A percentile compares a stretch with the other conserved stretches of the same genome.
These are phyloP conservation scores for Syzygium aromaticum DNA, from an alignment of 345 rosid species.

Conservation along the genomic window DNA sequence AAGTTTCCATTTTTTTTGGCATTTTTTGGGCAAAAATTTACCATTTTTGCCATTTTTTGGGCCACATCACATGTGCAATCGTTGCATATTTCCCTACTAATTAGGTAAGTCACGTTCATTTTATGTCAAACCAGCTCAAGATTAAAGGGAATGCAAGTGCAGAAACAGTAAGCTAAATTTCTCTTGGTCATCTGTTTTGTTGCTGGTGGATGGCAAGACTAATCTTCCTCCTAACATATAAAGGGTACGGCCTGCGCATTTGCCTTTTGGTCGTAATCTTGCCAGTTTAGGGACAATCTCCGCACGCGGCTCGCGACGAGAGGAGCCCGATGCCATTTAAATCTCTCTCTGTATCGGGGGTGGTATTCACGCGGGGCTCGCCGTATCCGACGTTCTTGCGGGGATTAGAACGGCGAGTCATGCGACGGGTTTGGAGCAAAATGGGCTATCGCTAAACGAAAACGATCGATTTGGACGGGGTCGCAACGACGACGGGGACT, in stretches of 20 bases:
- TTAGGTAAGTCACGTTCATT: background rate
- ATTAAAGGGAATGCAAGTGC: background rate
- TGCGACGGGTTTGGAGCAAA: background rate
- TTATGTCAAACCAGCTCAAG: background rate
- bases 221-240: background rate
- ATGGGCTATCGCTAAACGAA: too few species aligned
- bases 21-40: too few species aligned
- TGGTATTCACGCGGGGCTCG: background rate
- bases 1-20: too few species aligned
- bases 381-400: rapidly evolving
- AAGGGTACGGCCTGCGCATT: rapidly evolving
- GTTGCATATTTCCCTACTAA: background rate
- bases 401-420: background rate
- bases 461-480: background rate
- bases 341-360: background rate
- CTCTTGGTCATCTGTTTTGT: background rate
- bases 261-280: background rate
- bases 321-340: background rate
- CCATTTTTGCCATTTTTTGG: background rate
- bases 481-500: background rate
- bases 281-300: background rate
- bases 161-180: background rate
- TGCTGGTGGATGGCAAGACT: background rate
- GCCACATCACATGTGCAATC: background rate
- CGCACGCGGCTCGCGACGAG: background rate